These are phyloP conservation scores for Oehlia diaphana DNA, from an alignment of 192 early-diverging fungal species.

Conservation along the genomic window DNA sequence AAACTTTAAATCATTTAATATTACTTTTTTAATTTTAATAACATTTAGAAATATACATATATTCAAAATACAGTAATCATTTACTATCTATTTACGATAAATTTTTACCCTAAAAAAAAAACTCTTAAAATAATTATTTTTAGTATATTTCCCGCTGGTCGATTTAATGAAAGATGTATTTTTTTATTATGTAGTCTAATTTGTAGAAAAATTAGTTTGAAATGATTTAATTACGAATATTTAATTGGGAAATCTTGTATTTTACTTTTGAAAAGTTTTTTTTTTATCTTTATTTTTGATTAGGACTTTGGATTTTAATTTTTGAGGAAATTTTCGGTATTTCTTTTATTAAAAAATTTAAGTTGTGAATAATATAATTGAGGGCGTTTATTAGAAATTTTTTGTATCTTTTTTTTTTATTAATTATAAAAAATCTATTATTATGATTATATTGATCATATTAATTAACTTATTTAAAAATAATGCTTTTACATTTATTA, in stretches of 20 bases:
- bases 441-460: not conserved
- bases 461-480: not conserved
- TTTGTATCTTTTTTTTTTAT: no score
- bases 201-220: no score
- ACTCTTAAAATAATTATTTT: not conserved
- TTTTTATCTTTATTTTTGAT: not conserved
- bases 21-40: not conserved
- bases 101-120: not conserved
- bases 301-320: not conserved
- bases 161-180: not conserved
- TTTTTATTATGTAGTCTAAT: not conserved
- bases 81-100: not conserved
- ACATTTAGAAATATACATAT: not conserved
- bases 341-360: no score
- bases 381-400: no score
- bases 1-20: constrained; percentile 14
- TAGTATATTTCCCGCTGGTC: not conserved
- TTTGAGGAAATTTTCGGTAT: no score
- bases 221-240: no score
- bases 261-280: not conserved
- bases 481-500: not conserved
- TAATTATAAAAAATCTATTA: no score
- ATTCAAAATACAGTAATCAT: not conserved
- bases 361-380: no score
- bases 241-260: not conserved